Conservation (phyloP, 1,139 yeast genomes). For the Geotrichum aggregatum region DNA sequence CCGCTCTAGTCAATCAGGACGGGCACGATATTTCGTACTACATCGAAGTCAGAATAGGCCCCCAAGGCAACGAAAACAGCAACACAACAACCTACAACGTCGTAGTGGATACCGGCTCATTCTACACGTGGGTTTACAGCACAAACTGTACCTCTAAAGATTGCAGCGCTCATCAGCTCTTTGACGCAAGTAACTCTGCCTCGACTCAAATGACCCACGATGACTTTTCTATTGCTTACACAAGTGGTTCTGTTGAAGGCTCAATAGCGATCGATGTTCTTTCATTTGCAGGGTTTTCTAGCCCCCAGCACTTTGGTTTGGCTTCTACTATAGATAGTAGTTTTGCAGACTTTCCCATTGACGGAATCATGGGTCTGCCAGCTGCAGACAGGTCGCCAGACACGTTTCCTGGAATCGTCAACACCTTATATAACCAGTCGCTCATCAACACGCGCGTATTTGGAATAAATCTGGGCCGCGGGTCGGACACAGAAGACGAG, state of each 20-base stretch:
- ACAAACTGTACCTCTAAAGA: constrained; percentile 47
- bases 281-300: constrained; percentile 43
- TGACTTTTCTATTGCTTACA: constrained; percentile 50
- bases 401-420: constrained; percentile 41
- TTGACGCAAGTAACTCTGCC: constrained; percentile 31
- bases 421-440: constrained; percentile 40
- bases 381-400: constrained; percentile 32
- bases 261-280: constrained; percentile 43
- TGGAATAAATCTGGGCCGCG: constrained; percentile 44
- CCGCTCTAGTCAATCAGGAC: constrained; percentile 28
- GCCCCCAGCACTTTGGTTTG: constrained; percentile 51
- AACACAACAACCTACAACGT: constrained; percentile 42
- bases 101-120: constrained; percentile 63
- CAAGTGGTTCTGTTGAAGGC: constrained; percentile 56
- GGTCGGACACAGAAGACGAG: constrained; percentile 50
- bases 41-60: constrained; percentile 31
- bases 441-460: constrained; percentile 42
- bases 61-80: constrained; percentile 1
- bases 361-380: constrained; percentile 62
- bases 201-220: constrained; percentile 30
- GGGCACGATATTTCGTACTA: constrained; percentile 36
- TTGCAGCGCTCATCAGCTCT: constrained; percentile 42
- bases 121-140: constrained; percentile 61
- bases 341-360: constrained; percentile 51
- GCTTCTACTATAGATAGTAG: constrained; percentile 53